phyloP scores from a whole-genome alignment of 2,329 filamentous ascomycete genomes.

The Trichophyton benhamiae region DNA sequence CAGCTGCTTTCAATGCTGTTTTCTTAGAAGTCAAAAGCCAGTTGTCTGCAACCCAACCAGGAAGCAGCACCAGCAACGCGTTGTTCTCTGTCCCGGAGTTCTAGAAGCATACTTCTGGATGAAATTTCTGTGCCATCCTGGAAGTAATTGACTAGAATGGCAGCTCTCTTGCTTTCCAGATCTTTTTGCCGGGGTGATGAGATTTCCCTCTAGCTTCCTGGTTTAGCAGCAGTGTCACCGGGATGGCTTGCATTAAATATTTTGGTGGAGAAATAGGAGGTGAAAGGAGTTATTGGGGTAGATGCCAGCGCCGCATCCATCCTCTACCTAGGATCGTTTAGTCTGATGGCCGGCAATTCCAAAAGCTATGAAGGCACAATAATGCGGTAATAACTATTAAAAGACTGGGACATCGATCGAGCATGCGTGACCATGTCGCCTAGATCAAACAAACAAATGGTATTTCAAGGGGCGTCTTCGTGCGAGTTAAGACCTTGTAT shows the following conservation, averaged over 20 bases:
- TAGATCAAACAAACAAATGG: no score
- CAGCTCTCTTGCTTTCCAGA: neutral
- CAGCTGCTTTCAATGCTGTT: neutral
- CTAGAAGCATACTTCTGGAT: neutral
- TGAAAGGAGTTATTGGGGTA: no score
- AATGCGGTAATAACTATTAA: no score
- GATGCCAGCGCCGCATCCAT: no score
- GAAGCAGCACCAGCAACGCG: neutral
- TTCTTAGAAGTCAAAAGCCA: neutral
- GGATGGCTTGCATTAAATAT: neutral
- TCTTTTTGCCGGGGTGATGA: neutral
- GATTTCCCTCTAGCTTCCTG: neutral
- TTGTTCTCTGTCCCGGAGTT: neutral
- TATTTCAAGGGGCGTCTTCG: no score
- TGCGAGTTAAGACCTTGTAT: no score
- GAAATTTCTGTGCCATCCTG: neutral
- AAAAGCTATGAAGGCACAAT: no score
- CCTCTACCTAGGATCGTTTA: no score
- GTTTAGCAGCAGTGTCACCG: no score
- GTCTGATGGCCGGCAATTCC: no score
- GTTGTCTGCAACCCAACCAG: neutral
- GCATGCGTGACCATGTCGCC: no score
- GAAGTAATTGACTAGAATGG: neutral
- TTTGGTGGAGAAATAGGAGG: neutral
- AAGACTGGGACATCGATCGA: no score